phyloP scores from a whole-genome alignment of 371 early-diverging fungal species.

The Mucor plumbeus region DNA sequence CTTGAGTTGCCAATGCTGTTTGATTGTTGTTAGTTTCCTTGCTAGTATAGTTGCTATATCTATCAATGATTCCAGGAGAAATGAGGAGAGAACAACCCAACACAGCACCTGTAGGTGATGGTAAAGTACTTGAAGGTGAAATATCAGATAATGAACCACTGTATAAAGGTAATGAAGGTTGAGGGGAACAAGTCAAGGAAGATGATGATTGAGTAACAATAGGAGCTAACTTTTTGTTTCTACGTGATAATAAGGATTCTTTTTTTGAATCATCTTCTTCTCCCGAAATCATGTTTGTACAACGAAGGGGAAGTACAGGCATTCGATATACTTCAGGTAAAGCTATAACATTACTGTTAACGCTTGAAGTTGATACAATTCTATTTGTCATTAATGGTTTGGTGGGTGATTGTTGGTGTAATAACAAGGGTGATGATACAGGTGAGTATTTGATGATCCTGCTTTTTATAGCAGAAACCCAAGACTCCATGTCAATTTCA shows the following conservation, averaged over 20 bases:
- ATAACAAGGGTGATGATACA: neutral
- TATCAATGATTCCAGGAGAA: conserved; percentile 19
- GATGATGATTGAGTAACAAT: conserved; percentile 18
- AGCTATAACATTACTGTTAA: neutral
- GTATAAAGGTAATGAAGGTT: conserved; percentile 1
- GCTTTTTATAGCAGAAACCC: conserved; percentile 28
- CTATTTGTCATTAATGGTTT: neutral
- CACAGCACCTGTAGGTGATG: conserved; percentile 28
- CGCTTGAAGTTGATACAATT: neutral
- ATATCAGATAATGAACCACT: neutral
- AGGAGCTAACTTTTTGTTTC: conserved; percentile 29
- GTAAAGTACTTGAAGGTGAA: neutral
- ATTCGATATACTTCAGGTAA: conserved; percentile 21
- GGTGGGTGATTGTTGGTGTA: neutral
- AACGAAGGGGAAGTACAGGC: conserved; percentile 26
- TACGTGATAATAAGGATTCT: conserved; percentile 19
- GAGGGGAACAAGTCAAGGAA: neutral
- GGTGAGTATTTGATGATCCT: conserved; percentile 18
- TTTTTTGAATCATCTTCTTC: conserved; percentile 6
- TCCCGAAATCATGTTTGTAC: conserved; percentile 21
- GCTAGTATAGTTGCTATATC: conserved; percentile 7
- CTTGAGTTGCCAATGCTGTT: neutral
- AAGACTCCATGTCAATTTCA: conserved; percentile 28
- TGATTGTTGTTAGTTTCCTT: neutral
- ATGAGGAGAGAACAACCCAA: conserved; percentile 16